These are phyloP conservation scores for Biscogniauxia sp. DNA, from an alignment of 2,329 filamentous ascomycete genomes.

Conservation along the genomic window DNA sequence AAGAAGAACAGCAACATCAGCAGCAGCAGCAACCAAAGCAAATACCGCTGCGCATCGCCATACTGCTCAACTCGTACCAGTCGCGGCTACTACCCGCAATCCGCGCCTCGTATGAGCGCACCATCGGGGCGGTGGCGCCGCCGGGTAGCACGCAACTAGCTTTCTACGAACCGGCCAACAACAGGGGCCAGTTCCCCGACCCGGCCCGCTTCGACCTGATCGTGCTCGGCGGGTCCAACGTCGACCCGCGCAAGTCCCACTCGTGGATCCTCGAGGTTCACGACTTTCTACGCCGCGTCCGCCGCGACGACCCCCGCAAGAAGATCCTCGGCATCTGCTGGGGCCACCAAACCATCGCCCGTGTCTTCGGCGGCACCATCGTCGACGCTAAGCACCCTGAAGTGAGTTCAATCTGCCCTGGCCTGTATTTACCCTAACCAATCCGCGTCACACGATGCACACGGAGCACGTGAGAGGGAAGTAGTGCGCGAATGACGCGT, in stretches of 20 bases:
- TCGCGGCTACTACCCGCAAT: conserved; percentile 36
- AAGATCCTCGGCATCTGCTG: conserved; percentile 45
- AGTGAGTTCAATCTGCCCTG: conserved; percentile 24
- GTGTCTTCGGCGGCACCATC: conserved; percentile 38
- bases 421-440: neutral
- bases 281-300: conserved; percentile 36
- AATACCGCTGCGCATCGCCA: conserved; percentile 31
- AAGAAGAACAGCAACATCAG: neutral
- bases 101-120: conserved; percentile 35
- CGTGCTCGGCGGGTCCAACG: conserved; percentile 42
- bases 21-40: neutral
- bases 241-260: conserved; percentile 38
- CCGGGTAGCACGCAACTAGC: conserved; percentile 24
- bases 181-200: conserved; percentile 35
- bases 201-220: conserved; percentile 41
- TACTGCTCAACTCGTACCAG: conserved; percentile 39
- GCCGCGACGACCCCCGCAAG: conserved; percentile 30
- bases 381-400: conserved; percentile 38
- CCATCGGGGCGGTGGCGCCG: conserved; percentile 32
- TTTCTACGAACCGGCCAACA: conserved; percentile 39
- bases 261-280: conserved; percentile 43
- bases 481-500: neutral
- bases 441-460: neutral
- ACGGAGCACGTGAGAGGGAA: neutral
- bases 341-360: conserved; percentile 43